Evolutionary conservation across 345 rosid species (phyloP).

Genomic region (Eucalyptus cladocalyx): DNA sequence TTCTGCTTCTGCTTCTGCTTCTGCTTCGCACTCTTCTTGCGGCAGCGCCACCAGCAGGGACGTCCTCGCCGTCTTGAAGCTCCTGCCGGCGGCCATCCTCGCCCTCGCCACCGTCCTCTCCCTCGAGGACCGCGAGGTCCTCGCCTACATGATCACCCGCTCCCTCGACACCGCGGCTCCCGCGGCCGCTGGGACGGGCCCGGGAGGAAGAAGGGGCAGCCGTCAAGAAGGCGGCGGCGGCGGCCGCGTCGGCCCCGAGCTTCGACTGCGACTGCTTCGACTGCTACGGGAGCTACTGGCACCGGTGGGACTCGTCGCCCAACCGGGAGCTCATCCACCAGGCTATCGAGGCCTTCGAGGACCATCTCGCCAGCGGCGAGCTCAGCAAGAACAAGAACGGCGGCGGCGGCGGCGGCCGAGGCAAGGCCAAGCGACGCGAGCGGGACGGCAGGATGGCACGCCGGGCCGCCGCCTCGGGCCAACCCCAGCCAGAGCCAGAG

Average conservation of each 20-base stretch:
- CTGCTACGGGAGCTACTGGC: conserved; percentile 86
- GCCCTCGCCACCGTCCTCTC: conserved; percentile 60
- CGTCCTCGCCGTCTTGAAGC: conserved; percentile 36
- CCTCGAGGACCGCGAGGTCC: conserved; percentile 64
- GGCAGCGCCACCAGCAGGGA: conserved; percentile 2
- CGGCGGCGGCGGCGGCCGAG: conserved; percentile 18
- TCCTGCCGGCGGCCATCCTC: conserved; percentile 67
- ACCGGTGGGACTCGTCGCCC: conserved; percentile 82
- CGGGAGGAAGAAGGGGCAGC: conserved; percentile 9
- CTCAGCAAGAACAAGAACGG: conserved; percentile 17
- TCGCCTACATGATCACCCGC: conserved; percentile 76
- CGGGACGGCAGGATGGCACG: not conserved
- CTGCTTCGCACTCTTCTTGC: not conserved
- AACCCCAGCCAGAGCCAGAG: not conserved
- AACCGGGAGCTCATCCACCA: conserved; percentile 77
- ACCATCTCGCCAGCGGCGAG: conserved; percentile 34
- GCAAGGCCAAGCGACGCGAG: not conserved
- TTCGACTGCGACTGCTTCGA: conserved; percentile 81
- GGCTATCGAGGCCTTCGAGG: conserved; percentile 82
- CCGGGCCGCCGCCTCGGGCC: not conserved
- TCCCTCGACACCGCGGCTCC: conserved; percentile 35
- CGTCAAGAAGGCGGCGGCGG: not conserved
- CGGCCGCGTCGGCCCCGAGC: conserved; percentile 13
- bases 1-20: not conserved
- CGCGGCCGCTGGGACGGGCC: conserved; percentile 13